Conservation (phyloP, 1,139 yeast species). For the Saccharomycopsis crataegensis region DNA sequence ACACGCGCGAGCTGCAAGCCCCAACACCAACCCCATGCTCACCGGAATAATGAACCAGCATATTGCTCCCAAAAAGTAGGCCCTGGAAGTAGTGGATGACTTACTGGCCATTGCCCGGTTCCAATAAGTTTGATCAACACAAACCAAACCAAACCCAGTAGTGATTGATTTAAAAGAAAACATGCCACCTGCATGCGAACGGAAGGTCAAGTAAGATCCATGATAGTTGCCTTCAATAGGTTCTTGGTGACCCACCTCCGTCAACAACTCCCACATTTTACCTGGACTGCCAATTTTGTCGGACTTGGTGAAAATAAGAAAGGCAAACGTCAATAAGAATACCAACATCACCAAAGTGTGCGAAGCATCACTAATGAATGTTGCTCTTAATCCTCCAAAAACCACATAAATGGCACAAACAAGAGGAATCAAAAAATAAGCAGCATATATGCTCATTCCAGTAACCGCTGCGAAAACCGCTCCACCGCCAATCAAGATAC, state of each 20-base stretch:
- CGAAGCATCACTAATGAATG: slow-evolving; percentile 40
- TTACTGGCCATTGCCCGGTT: slow-evolving; percentile 36
- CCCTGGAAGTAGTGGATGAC: slow-evolving; percentile 31
- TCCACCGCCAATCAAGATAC: slow-evolving; percentile 35
- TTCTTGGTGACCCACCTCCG: slow-evolving; percentile 26
- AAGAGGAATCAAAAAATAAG: slow-evolving; percentile 32
- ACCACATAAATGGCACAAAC: slow-evolving; percentile 38
- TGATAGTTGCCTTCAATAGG: slow-evolving; percentile 38
- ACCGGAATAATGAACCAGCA: slow-evolving; percentile 41
- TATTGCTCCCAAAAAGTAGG: slow-evolving; percentile 39
- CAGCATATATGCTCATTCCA: slow-evolving; percentile 33
- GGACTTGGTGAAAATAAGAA: slow-evolving; percentile 35
- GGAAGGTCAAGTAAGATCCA: slow-evolving; percentile 43
- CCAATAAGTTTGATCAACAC: slow-evolving; percentile 34
- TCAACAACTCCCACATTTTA: slow-evolving; percentile 39
- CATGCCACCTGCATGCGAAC: slow-evolving; percentile 36
- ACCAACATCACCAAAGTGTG: slow-evolving; percentile 37
- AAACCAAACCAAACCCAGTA: slow-evolving; percentile 34
- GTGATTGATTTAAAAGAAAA: slow-evolving; percentile 31
- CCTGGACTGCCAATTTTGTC: slow-evolving; percentile 39
- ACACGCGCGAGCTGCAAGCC: slow-evolving; percentile 34
- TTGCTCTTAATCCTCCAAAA: slow-evolving; percentile 41
- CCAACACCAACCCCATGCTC: slow-evolving; percentile 38
- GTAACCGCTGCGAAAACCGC: slow-evolving; percentile 34
- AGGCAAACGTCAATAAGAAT: slow-evolving; percentile 36